Conservation (phyloP, 305 asterid genomes). For the Fraxinus floribunda region DNA sequence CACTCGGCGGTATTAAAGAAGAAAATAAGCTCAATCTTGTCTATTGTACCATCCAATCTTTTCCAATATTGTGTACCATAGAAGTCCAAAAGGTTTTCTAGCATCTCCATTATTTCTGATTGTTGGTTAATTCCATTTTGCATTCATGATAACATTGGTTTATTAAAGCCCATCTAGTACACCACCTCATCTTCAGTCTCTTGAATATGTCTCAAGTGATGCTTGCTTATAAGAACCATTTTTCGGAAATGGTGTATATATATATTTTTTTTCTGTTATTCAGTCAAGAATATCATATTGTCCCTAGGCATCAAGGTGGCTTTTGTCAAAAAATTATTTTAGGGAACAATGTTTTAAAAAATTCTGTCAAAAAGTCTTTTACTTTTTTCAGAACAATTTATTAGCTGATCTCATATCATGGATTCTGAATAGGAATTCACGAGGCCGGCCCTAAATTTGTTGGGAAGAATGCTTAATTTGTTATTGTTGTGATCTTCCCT, state of each 20-base stretch:
- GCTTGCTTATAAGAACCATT: background rate
- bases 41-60: background rate
- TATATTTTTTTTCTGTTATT: background rate
- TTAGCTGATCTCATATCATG: background rate
- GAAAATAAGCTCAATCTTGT: background rate
- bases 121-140: background rate
- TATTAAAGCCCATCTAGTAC: background rate
- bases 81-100: background rate
- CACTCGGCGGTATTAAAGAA: background rate
- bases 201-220: background rate
- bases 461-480: background rate
- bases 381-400: background rate
- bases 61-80: background rate
- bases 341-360: background rate
- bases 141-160: background rate
- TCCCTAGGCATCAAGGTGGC: background rate
- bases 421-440: background rate
- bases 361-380: background rate
- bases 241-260: background rate
- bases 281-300: background rate
- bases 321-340: background rate
- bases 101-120: background rate
- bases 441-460: background rate
- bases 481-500: background rate
- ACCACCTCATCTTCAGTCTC: background rate